phyloP scores from a whole-genome alignment of 2,329 filamentous ascomycete species.

The Pestalotiopsis sp. region DNA sequence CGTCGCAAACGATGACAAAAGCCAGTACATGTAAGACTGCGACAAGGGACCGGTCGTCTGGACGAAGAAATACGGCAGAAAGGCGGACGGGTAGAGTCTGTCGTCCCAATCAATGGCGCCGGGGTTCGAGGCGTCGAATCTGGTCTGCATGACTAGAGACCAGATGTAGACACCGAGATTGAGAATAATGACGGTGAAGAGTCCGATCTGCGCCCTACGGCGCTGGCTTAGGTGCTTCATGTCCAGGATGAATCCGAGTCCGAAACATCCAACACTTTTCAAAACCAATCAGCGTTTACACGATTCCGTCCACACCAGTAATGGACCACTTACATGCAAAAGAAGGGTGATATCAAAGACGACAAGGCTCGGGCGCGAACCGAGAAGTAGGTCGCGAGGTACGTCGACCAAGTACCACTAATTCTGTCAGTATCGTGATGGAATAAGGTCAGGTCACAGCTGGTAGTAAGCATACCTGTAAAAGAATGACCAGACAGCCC shows the following conservation, averaged over 20 bases:
- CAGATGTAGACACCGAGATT: conserved; percentile 50
- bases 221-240: conserved; percentile 39
- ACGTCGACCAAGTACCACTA: conserved; percentile 44
- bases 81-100: conserved; percentile 38
- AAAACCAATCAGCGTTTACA: no score
- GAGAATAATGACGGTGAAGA: conserved; percentile 43
- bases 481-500: conserved; percentile 48
- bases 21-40: conserved; percentile 46
- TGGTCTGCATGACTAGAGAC: conserved; percentile 47
- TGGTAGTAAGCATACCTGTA: conserved; percentile 29
- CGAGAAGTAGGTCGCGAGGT: conserved; percentile 42
- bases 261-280: conserved; percentile 46
- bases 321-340: conserved; percentile 48
- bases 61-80: conserved; percentile 49
- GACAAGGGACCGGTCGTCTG: conserved; percentile 40
- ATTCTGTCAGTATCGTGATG: conserved; percentile 7
- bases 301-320: no score
- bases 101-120: conserved; percentile 48
- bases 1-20: conserved; percentile 41
- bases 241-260: conserved; percentile 45
- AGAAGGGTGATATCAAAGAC: conserved; percentile 46
- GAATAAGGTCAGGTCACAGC: not conserved
- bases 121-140: conserved; percentile 37
- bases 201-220: conserved; percentile 44
- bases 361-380: conserved; percentile 44